Base-by-base conservation (phyloP, 192 early-diverging fungal genomes). In the Coemansia pectinata region DNA sequence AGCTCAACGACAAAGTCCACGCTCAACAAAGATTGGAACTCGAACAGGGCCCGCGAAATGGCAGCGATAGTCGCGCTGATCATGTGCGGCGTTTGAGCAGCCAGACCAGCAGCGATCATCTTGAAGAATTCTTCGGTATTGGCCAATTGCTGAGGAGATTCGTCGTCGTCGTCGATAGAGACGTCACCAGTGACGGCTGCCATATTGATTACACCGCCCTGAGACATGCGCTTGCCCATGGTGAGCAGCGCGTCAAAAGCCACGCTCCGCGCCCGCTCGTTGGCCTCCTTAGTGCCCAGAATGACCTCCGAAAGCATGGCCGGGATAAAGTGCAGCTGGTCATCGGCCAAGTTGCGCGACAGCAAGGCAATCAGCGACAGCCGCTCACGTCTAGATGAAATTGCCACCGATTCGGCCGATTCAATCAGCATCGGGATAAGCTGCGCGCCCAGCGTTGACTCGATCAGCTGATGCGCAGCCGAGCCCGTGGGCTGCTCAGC, bases 21-120 rank as follows among this genome's bases (percentile, higher is more conserved):
- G 52, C 87, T 81, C 55, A 99, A 66, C 58, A 89, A 85, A 67
- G 86, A 78, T 63, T 89, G 86, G 87, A 98, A 98, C 83, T 99
- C 97, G 57, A 96, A 99, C 64, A 98, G 67, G n/a, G 94, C 80
- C 15, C 96, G 84, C 5, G 91, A 91, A 23, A 98, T 73, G 10
- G 91, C 87, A 1, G 93, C 88, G 31, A 98, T 90, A 0, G 96
- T 88, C 4, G 97, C 97, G 69, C 90, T 91, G 42, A 96, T 92
- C 95, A 99, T 97, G 61, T 92, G 87, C 5, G 93, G 85, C 12
- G 94, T 94, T 38, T 88, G 87, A n/a, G 93, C 96, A 1, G 91
- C 96, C 74, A 99, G 86, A 78, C 96, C 97, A 31, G 97, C 97
- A 5, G 89, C 87, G 3, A 96, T 90, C 94, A 99, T 98, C 57